phyloP scores from a whole-genome alignment of 225 moss, liverwort and hornwort genomes.

The Takakia lepidozioides region DNA sequence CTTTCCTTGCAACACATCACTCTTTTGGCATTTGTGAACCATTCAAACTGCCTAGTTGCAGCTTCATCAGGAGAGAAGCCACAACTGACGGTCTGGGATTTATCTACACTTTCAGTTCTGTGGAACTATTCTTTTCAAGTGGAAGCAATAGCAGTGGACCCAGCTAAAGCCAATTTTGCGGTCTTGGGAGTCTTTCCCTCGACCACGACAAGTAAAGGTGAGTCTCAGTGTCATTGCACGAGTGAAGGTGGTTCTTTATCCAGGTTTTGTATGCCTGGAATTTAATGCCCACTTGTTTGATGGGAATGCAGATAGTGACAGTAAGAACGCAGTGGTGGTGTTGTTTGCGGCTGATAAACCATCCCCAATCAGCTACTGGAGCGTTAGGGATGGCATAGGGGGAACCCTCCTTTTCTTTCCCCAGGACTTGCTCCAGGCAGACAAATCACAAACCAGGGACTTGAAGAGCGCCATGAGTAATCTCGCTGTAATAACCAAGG shows the following conservation, averaged over 20 bases:
- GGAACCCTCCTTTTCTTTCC: slow-evolving; percentile 33
- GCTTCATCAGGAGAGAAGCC: slow-evolving; percentile 46
- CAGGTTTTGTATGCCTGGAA: no score
- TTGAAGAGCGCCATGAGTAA: slow-evolving; percentile 15
- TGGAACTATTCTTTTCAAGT: slow-evolving; percentile 54
- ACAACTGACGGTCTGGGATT: slow-evolving; percentile 64
- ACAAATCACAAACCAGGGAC: slow-evolving; percentile 9
- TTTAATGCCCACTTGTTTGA: no score
- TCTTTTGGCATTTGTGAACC: slow-evolving; percentile 60
- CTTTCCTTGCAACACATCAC: slow-evolving; percentile 24
- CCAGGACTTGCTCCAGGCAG: no score
- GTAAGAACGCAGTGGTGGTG: slow-evolving; percentile 22
- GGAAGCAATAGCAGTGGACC: slow-evolving; percentile 78
- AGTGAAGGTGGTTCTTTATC: not conserved
- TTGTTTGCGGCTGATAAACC: slow-evolving; percentile 34
- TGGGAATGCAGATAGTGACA: slow-evolving; percentile 6
- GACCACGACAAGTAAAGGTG: slow-evolving; percentile 10
- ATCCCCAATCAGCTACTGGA: slow-evolving; percentile 35
- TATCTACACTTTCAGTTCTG: slow-evolving; percentile 51
- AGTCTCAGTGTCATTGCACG: not conserved
- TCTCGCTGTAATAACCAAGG: slow-evolving; percentile 40
- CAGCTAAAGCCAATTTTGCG: slow-evolving; percentile 47
- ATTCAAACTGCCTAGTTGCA: slow-evolving; percentile 63
- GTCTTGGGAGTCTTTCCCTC: slow-evolving; percentile 42
- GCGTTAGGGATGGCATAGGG: slow-evolving; percentile 28